A percentile compares a stretch with the other conserved stretches of the same genome.
Evolutionary conservation across 1,284 basidiomycete species (phyloP).

Genomic region (Violaceomyces palustris): DNA sequence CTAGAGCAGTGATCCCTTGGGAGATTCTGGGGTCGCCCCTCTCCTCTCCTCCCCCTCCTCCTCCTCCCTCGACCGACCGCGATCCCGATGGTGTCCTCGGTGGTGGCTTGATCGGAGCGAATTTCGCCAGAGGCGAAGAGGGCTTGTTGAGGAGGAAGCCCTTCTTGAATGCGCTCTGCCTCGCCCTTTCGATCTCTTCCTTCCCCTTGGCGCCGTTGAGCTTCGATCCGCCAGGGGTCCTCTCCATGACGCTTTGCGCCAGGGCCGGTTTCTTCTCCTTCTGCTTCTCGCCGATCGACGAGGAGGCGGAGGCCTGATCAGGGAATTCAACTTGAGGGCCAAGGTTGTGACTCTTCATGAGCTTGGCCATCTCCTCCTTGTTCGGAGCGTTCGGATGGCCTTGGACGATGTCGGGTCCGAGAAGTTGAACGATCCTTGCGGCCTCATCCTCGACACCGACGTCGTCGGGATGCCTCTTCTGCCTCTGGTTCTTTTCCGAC

Average conservation of each 20-base stretch:
- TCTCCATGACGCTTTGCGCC: conserved; percentile 18
- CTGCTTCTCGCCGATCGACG: no score
- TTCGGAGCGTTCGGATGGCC: conserved; percentile 38
- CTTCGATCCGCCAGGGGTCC: background rate
- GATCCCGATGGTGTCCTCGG: no score
- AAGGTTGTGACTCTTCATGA: no score
- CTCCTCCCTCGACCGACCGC: no score
- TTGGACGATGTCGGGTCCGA: conserved; percentile 41
- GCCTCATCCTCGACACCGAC: conserved; percentile 46
- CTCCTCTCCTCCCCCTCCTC: no score
- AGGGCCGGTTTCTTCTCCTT: conserved; percentile 24
- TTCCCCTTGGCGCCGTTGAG: background rate
- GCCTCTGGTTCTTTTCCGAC: conserved; percentile 7
- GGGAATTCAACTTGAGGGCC: no score
- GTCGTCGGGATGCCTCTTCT: conserved; percentile 34
- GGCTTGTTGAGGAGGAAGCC: conserved; percentile 36
- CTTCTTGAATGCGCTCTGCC: conserved; percentile 39
- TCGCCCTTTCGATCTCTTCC: conserved; percentile 7
- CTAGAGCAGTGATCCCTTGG: background rate
- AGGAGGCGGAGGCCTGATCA: no score
- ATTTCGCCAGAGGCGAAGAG: conserved; percentile 1
- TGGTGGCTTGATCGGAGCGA: conserved; percentile 8
- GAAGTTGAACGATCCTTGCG: conserved; percentile 38
- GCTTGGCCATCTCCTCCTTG: conserved; percentile 12
- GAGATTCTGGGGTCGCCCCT: background rate